Evolutionary conservation across 345 rosid species (phyloP), one percentile per base, ranked within the genome.

Genomic region (Moricandia moricandioides): DNA sequence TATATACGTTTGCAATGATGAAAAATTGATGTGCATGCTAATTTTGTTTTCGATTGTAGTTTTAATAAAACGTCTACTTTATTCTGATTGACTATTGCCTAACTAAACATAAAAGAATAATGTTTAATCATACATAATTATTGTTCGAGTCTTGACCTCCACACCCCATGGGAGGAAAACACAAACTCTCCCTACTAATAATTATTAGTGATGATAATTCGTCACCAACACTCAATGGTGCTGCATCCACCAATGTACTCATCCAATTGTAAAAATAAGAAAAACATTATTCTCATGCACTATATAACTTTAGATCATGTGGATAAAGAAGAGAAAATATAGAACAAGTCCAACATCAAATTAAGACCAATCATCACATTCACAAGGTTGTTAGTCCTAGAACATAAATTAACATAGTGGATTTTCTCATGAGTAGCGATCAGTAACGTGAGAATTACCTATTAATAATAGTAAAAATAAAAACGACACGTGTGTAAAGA

Each of bases 331-430:
- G 39, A 26, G 24, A 0, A 21, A 31, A 49, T 67, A 16, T 4
- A 61, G 31, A 47, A 14, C 8, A 61, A 47, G 24, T 5, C 69
- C 62, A 13, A 58, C 56, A 67, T 16, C 40, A 67, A 49, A 26
- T 60, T 49, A 68, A 54, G 74, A 62, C 64, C 69, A 68, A 76
- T 76, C 69, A 76, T 76, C 40, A 58, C 63, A 47, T 13, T 58
- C 52, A 34, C 35, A 4, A 47, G 40, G 60, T 33, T 43, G 30
- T 34, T 74, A 51, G n/a, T 60, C 69, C 8, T 24, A 33, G 17
- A 45, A 26, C 30, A 37, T 1, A 57, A 7, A 17, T 58, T 35
- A 35, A 51, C 30, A 35, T 7, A 5, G 3, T 30, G 37, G 4
- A 56, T 40, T n/a, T 11, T 65, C 59, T 56, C 35, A 5, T 56